Conservation (phyloP, 2,329 filamentous ascomycete genomes). For the Cadophora gregata region DNA sequence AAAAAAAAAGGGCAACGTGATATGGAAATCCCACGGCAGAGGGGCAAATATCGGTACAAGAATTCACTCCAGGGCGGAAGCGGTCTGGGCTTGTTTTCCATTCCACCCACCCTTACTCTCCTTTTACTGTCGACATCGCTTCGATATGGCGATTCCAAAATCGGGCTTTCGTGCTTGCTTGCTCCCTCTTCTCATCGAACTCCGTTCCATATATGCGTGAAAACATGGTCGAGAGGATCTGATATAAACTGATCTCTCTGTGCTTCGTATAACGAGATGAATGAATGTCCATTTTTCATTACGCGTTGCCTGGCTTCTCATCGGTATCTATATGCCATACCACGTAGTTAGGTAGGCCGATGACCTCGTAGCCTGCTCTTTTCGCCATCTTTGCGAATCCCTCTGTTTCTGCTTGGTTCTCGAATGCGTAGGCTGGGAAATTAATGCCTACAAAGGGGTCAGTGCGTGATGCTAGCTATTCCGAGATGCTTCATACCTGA, state of each 20-base stretch:
- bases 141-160: slow-evolving; percentile 29
- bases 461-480: slow-evolving; percentile 32
- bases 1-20: slow-evolving; percentile 14
- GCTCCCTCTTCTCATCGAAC: slow-evolving; percentile 31
- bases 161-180: slow-evolving; percentile 17
- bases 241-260: slow-evolving; percentile 22
- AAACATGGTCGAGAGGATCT: slow-evolving; percentile 37
- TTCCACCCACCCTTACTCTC: slow-evolving; percentile 7
- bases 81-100: neutral
- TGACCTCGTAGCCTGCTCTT: slow-evolving; percentile 88
- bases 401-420: slow-evolving; percentile 98
- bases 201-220: slow-evolving; percentile 45
- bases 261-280: slow-evolving; percentile 30
- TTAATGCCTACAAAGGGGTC: slow-evolving; percentile 75
- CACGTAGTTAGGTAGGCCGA: slow-evolving; percentile 94
- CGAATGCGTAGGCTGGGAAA: slow-evolving; percentile 94
- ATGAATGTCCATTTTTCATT: slow-evolving; percentile 24
- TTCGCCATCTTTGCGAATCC: slow-evolving; percentile 99
- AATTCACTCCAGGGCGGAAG: slow-evolving; percentile 31
- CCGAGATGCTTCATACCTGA: slow-evolving; percentile 65
- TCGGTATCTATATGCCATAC: slow-evolving; percentile 99
- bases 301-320: slow-evolving; percentile 83
- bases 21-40: neutral
- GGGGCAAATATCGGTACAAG: slow-evolving; percentile 34
- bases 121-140: slow-evolving; percentile 32